Base-by-base conservation (phyloP, 2,329 filamentous ascomycete species). In the Neophaeococcomyces aloes region DNA sequence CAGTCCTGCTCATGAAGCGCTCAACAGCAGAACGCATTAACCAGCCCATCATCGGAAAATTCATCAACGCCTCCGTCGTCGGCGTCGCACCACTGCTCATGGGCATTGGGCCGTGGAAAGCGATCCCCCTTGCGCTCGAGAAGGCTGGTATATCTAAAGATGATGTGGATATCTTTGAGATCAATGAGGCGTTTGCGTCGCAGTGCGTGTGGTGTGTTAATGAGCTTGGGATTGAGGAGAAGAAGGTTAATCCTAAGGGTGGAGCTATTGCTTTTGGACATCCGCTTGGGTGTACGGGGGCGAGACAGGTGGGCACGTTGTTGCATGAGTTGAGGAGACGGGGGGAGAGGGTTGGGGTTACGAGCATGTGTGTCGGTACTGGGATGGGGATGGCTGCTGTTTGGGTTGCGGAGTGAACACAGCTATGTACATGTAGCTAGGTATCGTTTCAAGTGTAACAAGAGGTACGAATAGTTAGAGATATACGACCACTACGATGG, bases 321-420 rank as follows among this genome's bases (percentile, higher is more conserved):
- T 69, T 96, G 51, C 93, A 87, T 54, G 89, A 96, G 75, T 69
- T 96, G 56, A 83, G 78, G 74, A 74, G 89, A 61, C 91, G 78
- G 42, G 79, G 81, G 46, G 75, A 91, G 74, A 84, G 83, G 74
- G 69, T 96, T 49, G 91, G 91, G 40, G 79, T 94, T 32, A 95
- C 86, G 23, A 89, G 83, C 64, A 96, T 96, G 91, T 98, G 91
- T 62, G 70, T 96, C 38, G 91, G 89, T 40, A 96, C 89, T 2
- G 89, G 87, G 42, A 96, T 96, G 91, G 89, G 89, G 41, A 94
- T 95, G 86, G 88, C 87, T 45, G 86, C 88, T 48, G 82, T 95
- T 47, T 95, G 88, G 87, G 88, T 95, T 53, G 85, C 86, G 2
- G 88, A 94, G n/a, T n/a, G n/a, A n/a, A n/a, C n/a, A n/a, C n/a